Evolutionary conservation across 2,329 filamentous ascomycete species (phyloP).

Genomic region (Claviceps sp.): DNA sequence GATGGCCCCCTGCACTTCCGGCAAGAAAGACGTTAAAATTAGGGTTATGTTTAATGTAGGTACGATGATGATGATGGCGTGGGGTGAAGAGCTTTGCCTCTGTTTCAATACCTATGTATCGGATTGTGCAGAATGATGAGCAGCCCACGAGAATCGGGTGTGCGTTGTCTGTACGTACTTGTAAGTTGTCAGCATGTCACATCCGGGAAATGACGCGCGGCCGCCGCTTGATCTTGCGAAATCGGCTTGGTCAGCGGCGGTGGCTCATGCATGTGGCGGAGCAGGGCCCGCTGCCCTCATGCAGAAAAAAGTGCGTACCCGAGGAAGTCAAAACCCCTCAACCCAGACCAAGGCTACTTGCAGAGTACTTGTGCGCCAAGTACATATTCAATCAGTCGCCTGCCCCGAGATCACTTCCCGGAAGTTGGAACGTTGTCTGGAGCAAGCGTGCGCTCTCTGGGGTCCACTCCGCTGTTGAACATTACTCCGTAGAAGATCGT

Average conservation of each 20-base stretch:
- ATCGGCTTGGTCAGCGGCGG: no score
- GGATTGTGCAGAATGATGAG: background rate
- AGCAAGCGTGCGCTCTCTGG: conserved; percentile 7
- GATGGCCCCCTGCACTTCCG: background rate
- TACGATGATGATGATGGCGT: background rate
- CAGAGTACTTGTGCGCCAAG: conserved; percentile 23
- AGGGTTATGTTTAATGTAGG: no score
- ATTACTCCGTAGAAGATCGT: background rate
- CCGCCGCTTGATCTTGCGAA: no score
- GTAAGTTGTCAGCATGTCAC: background rate
- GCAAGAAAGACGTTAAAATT: background rate
- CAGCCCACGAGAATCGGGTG: background rate
- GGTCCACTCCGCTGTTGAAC: conserved; percentile 2
- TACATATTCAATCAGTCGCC: conserved; percentile 14
- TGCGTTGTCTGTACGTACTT: background rate
- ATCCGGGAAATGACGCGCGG: background rate
- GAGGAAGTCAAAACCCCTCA: conserved; percentile 23
- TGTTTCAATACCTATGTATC: background rate
- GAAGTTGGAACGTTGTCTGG: conserved; percentile 3
- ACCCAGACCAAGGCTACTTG: conserved; percentile 11
- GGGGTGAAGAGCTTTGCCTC: background rate
- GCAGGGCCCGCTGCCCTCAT: background rate
- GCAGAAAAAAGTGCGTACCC: no score
- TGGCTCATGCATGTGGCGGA: no score
- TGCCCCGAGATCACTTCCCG: conserved; percentile 13